phyloP scores from a whole-genome alignment of 495 filamentous ascomycete species.

The Trichocladium antarcticum region DNA sequence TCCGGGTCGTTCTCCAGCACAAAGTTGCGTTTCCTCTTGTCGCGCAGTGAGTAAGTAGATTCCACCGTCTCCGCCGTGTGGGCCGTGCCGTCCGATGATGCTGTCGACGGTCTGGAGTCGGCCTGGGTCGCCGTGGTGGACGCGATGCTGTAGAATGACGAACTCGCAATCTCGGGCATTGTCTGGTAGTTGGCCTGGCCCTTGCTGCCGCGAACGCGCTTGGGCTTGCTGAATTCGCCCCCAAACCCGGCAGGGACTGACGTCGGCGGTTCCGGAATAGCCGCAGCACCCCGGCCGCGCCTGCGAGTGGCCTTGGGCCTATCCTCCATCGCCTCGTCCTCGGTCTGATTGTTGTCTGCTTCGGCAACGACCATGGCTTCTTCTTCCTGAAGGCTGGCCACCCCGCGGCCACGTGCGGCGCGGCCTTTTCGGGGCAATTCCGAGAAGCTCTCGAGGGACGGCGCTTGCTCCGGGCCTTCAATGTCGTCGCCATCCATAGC shows the following conservation, averaged over 20 bases:
- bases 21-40: constrained; percentile 30
- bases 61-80: constrained; percentile 25
- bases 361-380: neutral
- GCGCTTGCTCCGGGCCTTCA: neutral
- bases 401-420: neutral
- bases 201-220: constrained; percentile 10
- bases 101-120: constrained; percentile 27
- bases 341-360: constrained; percentile 3
- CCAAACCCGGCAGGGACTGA: neutral
- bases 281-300: neutral
- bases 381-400: constrained; percentile 1
- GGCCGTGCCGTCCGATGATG: constrained; percentile 19
- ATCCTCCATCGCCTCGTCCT: constrained; percentile 12
- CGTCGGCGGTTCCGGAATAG: neutral
- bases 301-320: constrained; percentile 8
- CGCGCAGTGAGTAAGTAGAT: constrained; percentile 29
- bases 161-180: constrained; percentile 15
- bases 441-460: constrained; percentile 1
- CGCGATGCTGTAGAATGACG: constrained; percentile 22
- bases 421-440: constrained; percentile 12
- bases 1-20: constrained; percentile 28
- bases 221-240: neutral
- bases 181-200: constrained; percentile 6
- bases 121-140: constrained; percentile 15
- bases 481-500: constrained; percentile 12